Conservation (phyloP, 768 basidiomycete genomes). For the Lyophyllum decastes region DNA sequence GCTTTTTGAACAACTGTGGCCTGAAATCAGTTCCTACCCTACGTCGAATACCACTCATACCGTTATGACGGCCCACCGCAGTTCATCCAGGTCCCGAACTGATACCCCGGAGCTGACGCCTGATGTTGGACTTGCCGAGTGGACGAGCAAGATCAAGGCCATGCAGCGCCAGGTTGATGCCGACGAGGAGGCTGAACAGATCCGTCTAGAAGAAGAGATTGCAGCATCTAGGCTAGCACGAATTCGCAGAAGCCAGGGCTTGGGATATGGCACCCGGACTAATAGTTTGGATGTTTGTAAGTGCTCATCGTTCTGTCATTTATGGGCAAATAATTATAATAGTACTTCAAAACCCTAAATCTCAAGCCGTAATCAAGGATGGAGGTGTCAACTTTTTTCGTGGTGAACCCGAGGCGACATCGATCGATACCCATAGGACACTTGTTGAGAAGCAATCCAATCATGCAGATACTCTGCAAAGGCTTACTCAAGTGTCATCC, state of each 20-base stretch:
- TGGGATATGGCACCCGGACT: slow-evolving; percentile 35
- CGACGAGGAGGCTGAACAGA: slow-evolving; percentile 78
- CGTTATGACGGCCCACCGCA: slow-evolving; percentile 8
- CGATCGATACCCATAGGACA: slow-evolving; percentile 24
- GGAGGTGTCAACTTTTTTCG: background rate
- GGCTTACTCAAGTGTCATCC: slow-evolving; percentile 34
- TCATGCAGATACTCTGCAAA: slow-evolving; percentile 48
- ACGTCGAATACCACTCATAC: background rate
- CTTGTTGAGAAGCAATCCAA: slow-evolving; percentile 37
- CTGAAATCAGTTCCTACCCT: background rate
- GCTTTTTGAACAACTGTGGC: background rate
- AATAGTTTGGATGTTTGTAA: slow-evolving; percentile 49
- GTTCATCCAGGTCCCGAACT: slow-evolving; percentile 14
- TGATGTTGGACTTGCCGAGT: slow-evolving; percentile 74
- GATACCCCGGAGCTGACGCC: slow-evolving; percentile 49
- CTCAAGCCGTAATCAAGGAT: slow-evolving; percentile 7
- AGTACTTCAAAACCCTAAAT: background rate
- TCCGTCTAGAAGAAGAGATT: slow-evolving; percentile 66
- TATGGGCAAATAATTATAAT: background rate
- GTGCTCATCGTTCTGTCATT: slow-evolving; percentile 21
- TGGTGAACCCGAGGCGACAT: slow-evolving; percentile 9
- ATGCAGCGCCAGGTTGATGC: slow-evolving; percentile 81
- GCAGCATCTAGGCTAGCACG: slow-evolving; percentile 53
- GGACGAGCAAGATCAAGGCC: slow-evolving; percentile 79
- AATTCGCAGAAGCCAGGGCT: slow-evolving; percentile 48